Percentiles rank a stretch among this genome's conserved stretches.
Evolutionary conservation across 2,329 filamentous ascomycete genomes (phyloP).

Genomic region (Aspergillus ruber): DNA sequence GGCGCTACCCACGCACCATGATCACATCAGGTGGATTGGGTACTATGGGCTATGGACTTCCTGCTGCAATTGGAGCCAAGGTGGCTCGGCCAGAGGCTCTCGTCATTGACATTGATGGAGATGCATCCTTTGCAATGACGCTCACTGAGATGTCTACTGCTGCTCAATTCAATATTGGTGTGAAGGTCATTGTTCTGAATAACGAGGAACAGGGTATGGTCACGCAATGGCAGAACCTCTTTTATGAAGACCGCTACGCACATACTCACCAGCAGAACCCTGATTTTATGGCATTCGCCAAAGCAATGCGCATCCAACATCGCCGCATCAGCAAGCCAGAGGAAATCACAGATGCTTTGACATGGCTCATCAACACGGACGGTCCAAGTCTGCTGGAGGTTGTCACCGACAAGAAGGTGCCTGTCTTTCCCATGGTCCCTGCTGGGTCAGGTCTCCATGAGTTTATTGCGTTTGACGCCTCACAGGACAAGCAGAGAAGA

Average conservation of each 20-base stretch:
- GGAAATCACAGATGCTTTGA: conserved; percentile 63
- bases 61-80: conserved; percentile 91
- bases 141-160: conserved; percentile 81
- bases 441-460: neutral
- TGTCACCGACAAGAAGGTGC: conserved; percentile 60
- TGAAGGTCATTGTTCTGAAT: conserved; percentile 84
- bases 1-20: conserved; percentile 82
- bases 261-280: conserved; percentile 84
- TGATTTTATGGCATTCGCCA: conserved; percentile 77
- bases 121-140: conserved; percentile 90
- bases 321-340: conserved; percentile 62
- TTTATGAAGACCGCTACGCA: conserved; percentile 77
- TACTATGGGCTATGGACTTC: conserved; percentile 90
- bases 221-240: conserved; percentile 86
- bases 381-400: conserved; percentile 81
- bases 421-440: neutral
- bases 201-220: conserved; percentile 95
- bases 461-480: neutral
- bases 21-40: conserved; percentile 89
- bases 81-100: conserved; percentile 69
- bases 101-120: conserved; percentile 68
- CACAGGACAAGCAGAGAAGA: neutral
- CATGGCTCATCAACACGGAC: conserved; percentile 74
- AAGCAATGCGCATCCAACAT: conserved; percentile 27
- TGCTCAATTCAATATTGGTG: conserved; percentile 82